These are phyloP conservation scores for Chrysosporium queenslandicum DNA, from an alignment of 2,329 filamentous ascomycete genomes.

Conservation along the genomic window DNA sequence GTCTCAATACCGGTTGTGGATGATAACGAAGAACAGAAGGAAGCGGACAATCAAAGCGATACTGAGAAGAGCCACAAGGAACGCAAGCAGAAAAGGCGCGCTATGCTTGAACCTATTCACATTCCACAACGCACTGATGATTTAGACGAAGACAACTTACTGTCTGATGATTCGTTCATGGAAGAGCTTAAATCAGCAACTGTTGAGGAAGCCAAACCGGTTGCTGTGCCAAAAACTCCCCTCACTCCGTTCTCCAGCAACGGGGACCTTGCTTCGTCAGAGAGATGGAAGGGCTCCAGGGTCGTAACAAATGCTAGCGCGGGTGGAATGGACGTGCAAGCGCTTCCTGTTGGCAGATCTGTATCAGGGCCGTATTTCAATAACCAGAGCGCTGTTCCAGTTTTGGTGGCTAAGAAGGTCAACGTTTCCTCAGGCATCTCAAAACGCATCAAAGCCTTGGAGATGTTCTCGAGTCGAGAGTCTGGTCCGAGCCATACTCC, in stretches of 20 bases:
- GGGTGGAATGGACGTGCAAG: slow-evolving; percentile 24
- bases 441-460: slow-evolving; percentile 84
- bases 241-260: slow-evolving; percentile 50
- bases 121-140: slow-evolving; percentile 30
- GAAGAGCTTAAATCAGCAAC: slow-evolving; percentile 76
- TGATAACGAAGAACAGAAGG: not conserved
- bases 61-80: slow-evolving; percentile 23
- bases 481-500: slow-evolving; percentile 25
- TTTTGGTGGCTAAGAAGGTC: slow-evolving; percentile 58
- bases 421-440: slow-evolving; percentile 87
- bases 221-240: slow-evolving; percentile 75
- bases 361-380: slow-evolving; percentile 31
- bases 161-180: slow-evolving; percentile 64
- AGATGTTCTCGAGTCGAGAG: slow-evolving; percentile 57
- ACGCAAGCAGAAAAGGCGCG: slow-evolving; percentile 29
- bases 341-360: slow-evolving; percentile 29
- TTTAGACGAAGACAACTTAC: slow-evolving; percentile 35
- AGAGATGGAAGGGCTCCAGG: slow-evolving; percentile 31
- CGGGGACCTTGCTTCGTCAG: slow-evolving; percentile 24
- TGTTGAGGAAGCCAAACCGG: slow-evolving; percentile 70
- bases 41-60: slow-evolving; percentile 16
- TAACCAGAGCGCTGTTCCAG: slow-evolving; percentile 27
- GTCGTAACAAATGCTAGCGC: slow-evolving; percentile 34
- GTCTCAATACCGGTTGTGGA: not conserved
- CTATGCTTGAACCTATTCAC: slow-evolving; percentile 45